These are phyloP conservation scores for Calycina herbarum DNA, from an alignment of 2,329 filamentous ascomycete species.

Conservation along the genomic window DNA sequence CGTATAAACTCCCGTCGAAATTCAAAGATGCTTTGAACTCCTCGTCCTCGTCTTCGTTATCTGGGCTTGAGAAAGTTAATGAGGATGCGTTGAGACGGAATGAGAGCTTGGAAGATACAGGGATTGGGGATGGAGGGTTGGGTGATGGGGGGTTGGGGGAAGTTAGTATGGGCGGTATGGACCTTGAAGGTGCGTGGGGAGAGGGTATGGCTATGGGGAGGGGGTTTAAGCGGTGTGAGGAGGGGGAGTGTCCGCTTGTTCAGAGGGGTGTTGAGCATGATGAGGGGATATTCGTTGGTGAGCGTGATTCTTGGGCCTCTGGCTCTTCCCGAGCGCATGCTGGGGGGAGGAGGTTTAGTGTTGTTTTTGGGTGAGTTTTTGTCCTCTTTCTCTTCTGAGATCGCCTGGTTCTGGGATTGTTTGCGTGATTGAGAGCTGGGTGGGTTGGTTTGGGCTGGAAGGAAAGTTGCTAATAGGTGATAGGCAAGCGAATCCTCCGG, in stretches of 20 bases:
- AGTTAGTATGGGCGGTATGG: not conserved
- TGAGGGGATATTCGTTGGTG: not conserved
- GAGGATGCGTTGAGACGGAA: not conserved
- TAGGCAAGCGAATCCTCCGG: conserved; percentile 16
- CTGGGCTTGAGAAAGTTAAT: not conserved
- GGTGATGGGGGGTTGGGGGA: not conserved
- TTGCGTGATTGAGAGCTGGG: not conserved
- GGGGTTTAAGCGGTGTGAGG: not conserved
- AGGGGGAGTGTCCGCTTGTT: not conserved
- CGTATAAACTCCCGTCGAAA: too few species aligned
- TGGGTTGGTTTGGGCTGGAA: too few species aligned
- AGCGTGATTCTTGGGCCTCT: not conserved
- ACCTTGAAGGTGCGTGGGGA: not conserved
- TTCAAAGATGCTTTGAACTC: too few species aligned
- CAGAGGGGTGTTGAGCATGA: not conserved
- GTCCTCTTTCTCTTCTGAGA: not conserved
- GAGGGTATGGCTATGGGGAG: not conserved
- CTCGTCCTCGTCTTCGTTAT: too few species aligned
- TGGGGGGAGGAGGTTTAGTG: not conserved
- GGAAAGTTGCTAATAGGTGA: too few species aligned
- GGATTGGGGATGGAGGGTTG: not conserved
- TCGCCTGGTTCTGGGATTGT: not conserved
- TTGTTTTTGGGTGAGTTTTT: not conserved
- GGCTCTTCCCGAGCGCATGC: not conserved
- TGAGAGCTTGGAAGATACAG: not conserved